Evolutionary conservation across 169 alveolate genomes (phyloP).

Genomic region (Nephromyces sp.): DNA sequence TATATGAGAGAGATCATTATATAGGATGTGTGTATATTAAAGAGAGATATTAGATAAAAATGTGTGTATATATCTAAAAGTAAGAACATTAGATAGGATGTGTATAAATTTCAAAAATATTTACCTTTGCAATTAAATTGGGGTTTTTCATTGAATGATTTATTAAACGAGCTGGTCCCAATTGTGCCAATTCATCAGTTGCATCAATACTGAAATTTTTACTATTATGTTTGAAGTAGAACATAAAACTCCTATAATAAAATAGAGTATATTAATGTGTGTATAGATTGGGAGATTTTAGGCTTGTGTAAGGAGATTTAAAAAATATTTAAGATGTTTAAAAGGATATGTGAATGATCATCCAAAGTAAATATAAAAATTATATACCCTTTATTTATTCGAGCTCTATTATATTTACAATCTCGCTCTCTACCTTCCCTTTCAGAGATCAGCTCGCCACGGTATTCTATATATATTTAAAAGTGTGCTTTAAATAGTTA

Average conservation of each 20-base stretch:
- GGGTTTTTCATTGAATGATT: conserved; percentile 73
- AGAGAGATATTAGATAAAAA: too few species aligned
- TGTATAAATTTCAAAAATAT: too few species aligned
- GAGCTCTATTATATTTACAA: conserved; percentile 37
- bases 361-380: neutral
- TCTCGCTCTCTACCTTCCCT: conserved; percentile 61
- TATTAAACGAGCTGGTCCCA: conserved; percentile 73
- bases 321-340: neutral
- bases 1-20: too few species aligned
- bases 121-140: conserved; percentile 50
- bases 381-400: conserved; percentile 15
- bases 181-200: conserved; percentile 63
- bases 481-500: too few species aligned
- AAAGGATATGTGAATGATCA: neutral
- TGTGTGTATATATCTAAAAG: too few species aligned
- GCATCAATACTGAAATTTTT: conserved; percentile 69
- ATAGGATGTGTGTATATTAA: too few species aligned
- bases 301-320: neutral
- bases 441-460: conserved; percentile 66
- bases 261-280: neutral
- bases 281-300: neutral
- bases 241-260: conserved; percentile 61
- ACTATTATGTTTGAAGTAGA: conserved; percentile 59
- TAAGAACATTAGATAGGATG: too few species aligned
- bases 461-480: conserved; percentile 53